These are phyloP conservation scores for Drosera spatulata DNA, from an alignment of 179 eudicot genomes.

Conservation along the genomic window DNA sequence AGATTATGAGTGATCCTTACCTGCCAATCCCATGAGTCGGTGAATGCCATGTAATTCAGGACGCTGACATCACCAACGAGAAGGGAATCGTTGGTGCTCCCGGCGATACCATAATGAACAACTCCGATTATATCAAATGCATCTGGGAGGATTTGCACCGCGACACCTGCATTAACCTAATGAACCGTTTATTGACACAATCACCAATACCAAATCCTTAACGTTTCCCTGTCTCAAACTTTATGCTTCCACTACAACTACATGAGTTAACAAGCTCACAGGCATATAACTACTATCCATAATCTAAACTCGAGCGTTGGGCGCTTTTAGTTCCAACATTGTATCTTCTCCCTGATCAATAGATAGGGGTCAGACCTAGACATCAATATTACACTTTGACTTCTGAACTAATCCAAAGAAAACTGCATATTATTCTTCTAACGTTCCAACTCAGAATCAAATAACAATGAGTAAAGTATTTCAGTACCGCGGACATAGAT, in stretches of 20 bases:
- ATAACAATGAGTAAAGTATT: no score
- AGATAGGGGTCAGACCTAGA: not conserved
- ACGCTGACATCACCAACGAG: slow-evolving; percentile 40
- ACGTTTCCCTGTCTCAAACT: not conserved
- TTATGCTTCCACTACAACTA: not conserved
- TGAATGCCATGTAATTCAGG: slow-evolving; percentile 31
- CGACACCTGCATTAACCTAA: slow-evolving; percentile 50
- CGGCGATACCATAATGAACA: slow-evolving; percentile 59
- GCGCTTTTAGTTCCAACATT: slow-evolving; percentile 35
- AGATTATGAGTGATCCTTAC: slow-evolving; percentile 12
- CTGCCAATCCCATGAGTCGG: slow-evolving; percentile 56
- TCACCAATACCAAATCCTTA: no score
- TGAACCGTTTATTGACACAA: no score
- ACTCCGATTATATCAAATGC: slow-evolving; percentile 37
- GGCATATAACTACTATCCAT: not conserved
- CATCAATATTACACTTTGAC: no score
- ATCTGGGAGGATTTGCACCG: slow-evolving; percentile 34
- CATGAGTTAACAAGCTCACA: not conserved
- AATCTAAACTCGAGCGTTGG: not conserved
- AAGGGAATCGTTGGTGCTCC: slow-evolving; percentile 34
- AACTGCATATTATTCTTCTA: no score
- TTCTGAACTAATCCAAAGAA: no score
- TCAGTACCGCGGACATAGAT: no score
- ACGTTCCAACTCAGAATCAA: no score
- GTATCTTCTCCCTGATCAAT: slow-evolving; percentile 35